A percentile compares a stretch with the other conserved stretches of the same genome.
phyloP scores from a whole-genome alignment of 2,329 filamentous ascomycete species.

The Neofusicoccum kwambonambiense region DNA sequence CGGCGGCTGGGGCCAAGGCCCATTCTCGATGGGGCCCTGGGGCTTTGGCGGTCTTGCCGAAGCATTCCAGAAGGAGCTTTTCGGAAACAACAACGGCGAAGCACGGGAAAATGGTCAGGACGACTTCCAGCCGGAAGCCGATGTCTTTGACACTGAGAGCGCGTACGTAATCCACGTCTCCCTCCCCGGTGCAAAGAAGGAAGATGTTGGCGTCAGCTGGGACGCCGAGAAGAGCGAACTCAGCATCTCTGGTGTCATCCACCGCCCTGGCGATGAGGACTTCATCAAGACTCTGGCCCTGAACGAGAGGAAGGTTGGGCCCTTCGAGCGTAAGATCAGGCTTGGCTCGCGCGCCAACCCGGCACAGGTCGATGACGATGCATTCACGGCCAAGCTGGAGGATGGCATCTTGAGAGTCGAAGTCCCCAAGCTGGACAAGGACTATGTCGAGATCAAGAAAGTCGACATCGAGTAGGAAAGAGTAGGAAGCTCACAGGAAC shows the following conservation, averaged over 20 bases:
- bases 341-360: conserved; percentile 56
- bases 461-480: conserved; percentile 49
- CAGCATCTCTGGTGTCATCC: conserved; percentile 68
- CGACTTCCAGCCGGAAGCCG: conserved; percentile 64
- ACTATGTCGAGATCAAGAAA: conserved; percentile 57
- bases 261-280: conserved; percentile 70
- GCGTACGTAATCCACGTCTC: conserved; percentile 67
- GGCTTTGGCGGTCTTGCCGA: conserved; percentile 30
- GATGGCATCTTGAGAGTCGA: conserved; percentile 74
- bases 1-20: conserved; percentile 26
- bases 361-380: conserved; percentile 63
- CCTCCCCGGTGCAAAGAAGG: conserved; percentile 75
- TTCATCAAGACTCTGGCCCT: conserved; percentile 61
- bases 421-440: conserved; percentile 71
- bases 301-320: conserved; percentile 68
- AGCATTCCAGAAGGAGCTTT: conserved; percentile 30
- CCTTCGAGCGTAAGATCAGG: conserved; percentile 69
- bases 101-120: conserved; percentile 24
- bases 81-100: conserved; percentile 29
- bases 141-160: conserved; percentile 69
- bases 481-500: conserved; percentile 32
- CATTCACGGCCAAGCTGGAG: conserved; percentile 73
- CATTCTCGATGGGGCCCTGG: conserved; percentile 27
- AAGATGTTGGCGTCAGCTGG: conserved; percentile 76
- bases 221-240: conserved; percentile 66